These are phyloP conservation scores for Mycoemilia scoparia DNA, from an alignment of 192 early-diverging fungal species.

Conservation along the genomic window DNA sequence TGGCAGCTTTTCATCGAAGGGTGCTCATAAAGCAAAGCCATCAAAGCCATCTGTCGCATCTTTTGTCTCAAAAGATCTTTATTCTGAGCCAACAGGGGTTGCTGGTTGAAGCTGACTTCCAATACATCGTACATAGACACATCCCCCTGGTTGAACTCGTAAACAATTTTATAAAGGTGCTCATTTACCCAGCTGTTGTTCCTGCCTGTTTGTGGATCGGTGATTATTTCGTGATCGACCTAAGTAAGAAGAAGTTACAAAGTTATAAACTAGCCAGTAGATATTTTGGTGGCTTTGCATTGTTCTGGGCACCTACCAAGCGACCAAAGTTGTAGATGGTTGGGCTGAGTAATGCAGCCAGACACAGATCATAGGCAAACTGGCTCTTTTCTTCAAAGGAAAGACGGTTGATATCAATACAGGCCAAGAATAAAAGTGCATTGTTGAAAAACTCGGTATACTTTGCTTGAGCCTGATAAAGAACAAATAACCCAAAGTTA, in stretches of 20 bases:
- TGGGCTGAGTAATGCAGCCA: slow-evolving; percentile 84
- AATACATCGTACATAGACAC: slow-evolving; percentile 83
- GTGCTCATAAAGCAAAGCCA: slow-evolving; percentile 83
- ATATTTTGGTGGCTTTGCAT: slow-evolving; percentile 14
- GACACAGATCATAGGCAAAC: slow-evolving; percentile 77
- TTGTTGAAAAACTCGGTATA: slow-evolving; percentile 93
- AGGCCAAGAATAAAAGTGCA: slow-evolving; percentile 84
- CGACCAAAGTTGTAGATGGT: slow-evolving; percentile 99
- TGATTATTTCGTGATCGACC: slow-evolving; percentile 55
- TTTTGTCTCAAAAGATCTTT: slow-evolving; percentile 75
- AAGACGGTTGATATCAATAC: slow-evolving; percentile 71
- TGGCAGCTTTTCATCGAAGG: too few relatives aligned
- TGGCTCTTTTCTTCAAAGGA: slow-evolving; percentile 55
- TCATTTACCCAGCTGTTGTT: slow-evolving; percentile 55
- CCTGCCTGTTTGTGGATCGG: slow-evolving; percentile 67
- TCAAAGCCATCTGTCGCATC: slow-evolving; percentile 91
- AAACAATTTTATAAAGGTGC: slow-evolving; percentile 73
- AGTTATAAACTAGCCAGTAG: too few relatives aligned
- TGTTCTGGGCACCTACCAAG: slow-evolving; percentile 44
- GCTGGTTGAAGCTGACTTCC: slow-evolving; percentile 41
- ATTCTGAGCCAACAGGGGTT: slow-evolving; percentile 67
- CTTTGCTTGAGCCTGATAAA: slow-evolving; percentile 70
- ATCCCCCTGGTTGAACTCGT: slow-evolving; percentile 84
- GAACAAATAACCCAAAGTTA: slow-evolving; percentile 17
- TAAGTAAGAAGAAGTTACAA: neutral